Conservation (phyloP, 345 rosid genomes). For the Hibiscus tridactylites region DNA sequence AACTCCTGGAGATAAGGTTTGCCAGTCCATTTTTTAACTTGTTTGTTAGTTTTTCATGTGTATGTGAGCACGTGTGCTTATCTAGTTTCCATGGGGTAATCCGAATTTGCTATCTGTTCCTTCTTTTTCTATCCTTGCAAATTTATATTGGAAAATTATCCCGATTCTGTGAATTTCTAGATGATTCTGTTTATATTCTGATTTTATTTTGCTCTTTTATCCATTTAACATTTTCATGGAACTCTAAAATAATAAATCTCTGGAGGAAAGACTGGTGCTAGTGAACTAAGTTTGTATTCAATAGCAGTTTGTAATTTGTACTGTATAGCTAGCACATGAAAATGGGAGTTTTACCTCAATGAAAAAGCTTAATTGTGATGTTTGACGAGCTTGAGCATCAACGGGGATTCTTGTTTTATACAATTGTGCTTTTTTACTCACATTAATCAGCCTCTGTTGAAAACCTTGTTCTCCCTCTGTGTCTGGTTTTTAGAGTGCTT, state of each 20-base stretch:
- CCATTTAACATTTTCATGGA: not conserved
- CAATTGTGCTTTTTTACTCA: not conserved
- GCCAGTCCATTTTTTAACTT: not conserved
- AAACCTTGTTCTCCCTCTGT: not conserved
- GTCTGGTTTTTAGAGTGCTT: not conserved
- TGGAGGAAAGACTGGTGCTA: not conserved
- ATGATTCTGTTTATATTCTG: not conserved
- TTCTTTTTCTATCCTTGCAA: not conserved
- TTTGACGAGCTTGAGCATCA: not conserved
- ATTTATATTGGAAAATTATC: not conserved
- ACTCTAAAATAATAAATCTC: not conserved
- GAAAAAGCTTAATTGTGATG: not conserved
- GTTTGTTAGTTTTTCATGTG: no score
- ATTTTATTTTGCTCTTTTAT: not conserved
- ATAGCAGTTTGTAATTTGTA: not conserved
- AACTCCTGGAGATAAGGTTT: slow-evolving; percentile 74
- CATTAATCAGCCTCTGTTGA: not conserved
- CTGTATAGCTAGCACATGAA: not conserved
- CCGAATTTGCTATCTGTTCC: not conserved
- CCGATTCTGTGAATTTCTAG: not conserved
- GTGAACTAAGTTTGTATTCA: not conserved
- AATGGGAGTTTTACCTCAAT: not conserved
- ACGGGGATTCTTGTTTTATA: not conserved
- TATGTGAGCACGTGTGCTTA: not conserved
- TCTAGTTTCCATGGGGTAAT: not conserved